Conservation (phyloP, 257 asterid genomes). For the Solanum sitiens region DNA sequence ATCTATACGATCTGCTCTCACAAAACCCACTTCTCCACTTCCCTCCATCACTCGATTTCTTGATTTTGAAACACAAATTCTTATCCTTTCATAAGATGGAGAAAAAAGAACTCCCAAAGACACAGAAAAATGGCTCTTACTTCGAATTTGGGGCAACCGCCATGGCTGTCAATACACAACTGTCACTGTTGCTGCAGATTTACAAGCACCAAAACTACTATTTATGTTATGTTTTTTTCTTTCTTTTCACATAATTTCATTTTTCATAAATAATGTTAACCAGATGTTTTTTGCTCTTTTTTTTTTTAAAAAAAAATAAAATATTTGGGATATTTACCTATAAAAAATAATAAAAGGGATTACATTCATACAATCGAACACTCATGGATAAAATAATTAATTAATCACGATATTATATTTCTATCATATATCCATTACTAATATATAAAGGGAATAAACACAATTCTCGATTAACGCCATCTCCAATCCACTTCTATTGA, state of each 20-base stretch:
- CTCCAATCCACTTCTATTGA: no score
- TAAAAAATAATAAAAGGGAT: no score
- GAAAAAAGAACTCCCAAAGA: background rate
- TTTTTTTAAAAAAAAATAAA: no score
- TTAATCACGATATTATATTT: no score
- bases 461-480: no score
- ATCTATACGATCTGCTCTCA: conserved; percentile 78
- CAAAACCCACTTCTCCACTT: conserved; percentile 23
- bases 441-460: no score
- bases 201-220: background rate
- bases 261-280: background rate
- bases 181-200: background rate
- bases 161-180: background rate
- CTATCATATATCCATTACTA: no score
- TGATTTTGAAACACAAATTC: background rate
- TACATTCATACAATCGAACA: background rate
- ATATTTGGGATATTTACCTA: background rate
- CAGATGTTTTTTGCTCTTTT: background rate
- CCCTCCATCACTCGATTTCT: background rate
- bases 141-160: background rate
- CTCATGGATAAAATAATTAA: no score
- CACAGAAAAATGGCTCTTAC: background rate
- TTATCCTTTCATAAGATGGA: background rate
- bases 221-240: background rate
- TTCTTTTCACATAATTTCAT: background rate